phyloP scores from a whole-genome alignment of 257 asterid species.

The Nicotiana tabacum region DNA sequence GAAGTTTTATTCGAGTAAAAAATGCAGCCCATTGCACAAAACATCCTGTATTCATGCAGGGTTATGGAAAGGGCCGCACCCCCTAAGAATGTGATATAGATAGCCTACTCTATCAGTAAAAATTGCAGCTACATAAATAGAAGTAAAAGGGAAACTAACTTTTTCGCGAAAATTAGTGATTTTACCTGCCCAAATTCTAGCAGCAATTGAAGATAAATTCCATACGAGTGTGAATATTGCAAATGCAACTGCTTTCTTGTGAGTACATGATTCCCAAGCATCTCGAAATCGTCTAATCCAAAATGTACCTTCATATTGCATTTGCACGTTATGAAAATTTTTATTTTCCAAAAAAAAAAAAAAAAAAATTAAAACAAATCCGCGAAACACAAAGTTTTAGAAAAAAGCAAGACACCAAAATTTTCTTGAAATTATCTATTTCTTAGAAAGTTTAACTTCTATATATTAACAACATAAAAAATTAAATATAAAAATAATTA shows the following conservation, averaged over 20 bases:
- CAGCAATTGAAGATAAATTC: slow-evolving; percentile 62
- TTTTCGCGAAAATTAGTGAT: background rate
- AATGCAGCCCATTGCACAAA: too few species aligned
- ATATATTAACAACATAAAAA: background rate
- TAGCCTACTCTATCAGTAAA: too few species aligned
- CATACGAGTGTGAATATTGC: slow-evolving; percentile 69
- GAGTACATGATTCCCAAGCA: slow-evolving; percentile 79
- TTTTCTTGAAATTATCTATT: too few species aligned
- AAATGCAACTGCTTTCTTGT: slow-evolving; percentile 82
- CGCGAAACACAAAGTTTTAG: background rate
- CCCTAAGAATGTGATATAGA: too few species aligned
- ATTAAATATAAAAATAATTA: background rate
- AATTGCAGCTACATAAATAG: background rate
- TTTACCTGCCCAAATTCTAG: slow-evolving; percentile 90
- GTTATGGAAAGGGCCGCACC: too few species aligned
- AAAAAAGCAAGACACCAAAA: background rate
- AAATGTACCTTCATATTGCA: slow-evolving; percentile 51
- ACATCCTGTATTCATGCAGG: too few species aligned
- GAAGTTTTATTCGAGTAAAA: background rate
- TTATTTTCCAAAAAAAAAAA: background rate
- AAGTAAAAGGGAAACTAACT: background rate
- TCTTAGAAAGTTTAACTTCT: background rate
- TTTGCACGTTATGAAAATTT: too few species aligned
- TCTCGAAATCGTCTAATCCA: slow-evolving; percentile 65
- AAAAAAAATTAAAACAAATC: background rate